Evolutionary conservation across 2,329 filamentous ascomycete genomes (phyloP).

Genomic region (Tolypocladium nubicola): DNA sequence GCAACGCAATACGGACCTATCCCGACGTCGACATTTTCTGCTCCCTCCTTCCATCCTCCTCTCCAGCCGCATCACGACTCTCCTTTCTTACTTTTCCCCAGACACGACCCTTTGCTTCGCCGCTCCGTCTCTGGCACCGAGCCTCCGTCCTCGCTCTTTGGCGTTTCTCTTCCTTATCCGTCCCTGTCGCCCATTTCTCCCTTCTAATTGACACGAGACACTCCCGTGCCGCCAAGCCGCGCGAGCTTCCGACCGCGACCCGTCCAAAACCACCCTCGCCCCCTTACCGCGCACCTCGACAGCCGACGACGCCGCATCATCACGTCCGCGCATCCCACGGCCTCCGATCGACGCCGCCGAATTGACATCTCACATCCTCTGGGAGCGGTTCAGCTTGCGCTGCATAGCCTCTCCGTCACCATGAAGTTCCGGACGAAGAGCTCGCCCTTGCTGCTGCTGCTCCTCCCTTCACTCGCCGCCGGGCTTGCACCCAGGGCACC

Average conservation of each 20-base stretch:
- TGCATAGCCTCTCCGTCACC: slow-evolving; percentile 12
- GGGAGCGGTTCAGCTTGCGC: background rate
- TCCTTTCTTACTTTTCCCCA: background rate
- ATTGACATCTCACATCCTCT: background rate
- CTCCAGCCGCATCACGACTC: background rate
- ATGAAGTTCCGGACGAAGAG: slow-evolving; percentile 51
- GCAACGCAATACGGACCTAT: background rate
- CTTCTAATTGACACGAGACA: slow-evolving; percentile 1
- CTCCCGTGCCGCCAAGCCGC: slow-evolving; percentile 3
- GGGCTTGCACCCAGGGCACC: slow-evolving; percentile 25
- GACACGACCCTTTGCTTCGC: background rate
- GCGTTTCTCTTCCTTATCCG: background rate
- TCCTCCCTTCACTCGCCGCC: slow-evolving; percentile 44
- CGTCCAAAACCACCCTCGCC: background rate
- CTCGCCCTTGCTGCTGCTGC: slow-evolving; percentile 48
- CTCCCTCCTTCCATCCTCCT: background rate
- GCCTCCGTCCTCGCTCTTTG: background rate
- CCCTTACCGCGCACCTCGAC: background rate
- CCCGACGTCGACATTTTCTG: background rate
- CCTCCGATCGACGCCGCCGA: background rate
- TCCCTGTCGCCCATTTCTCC: background rate
- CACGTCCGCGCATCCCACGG: background rate
- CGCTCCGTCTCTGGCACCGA: background rate
- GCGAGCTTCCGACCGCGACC: slow-evolving; percentile 2
- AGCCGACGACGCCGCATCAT: background rate